These are phyloP conservation scores for Guillardia theta DNA, from an alignment of 78 protist genomes.

Conservation along the genomic window DNA sequence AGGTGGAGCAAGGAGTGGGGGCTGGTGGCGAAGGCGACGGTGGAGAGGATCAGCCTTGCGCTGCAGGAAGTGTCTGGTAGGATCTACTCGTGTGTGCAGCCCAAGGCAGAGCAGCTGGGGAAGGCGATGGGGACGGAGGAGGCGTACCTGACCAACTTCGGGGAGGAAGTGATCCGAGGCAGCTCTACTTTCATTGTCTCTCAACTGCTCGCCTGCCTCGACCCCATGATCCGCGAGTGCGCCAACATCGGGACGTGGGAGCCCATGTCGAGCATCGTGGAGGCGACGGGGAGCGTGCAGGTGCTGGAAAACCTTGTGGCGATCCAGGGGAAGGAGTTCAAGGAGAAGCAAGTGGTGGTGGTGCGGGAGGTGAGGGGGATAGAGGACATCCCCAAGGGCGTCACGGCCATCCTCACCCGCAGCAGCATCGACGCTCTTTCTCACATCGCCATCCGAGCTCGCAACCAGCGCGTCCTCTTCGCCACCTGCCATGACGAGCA, in stretches of 20 bases:
- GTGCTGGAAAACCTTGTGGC: not conserved
- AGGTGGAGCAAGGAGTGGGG: not conserved
- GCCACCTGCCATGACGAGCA: not conserved
- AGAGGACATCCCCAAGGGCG: slow-evolving; percentile 18
- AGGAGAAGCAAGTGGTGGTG: not conserved
- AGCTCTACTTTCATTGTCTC: not conserved
- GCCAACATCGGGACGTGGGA: not conserved
- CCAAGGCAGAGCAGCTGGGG: not conserved
- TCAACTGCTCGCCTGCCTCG: not conserved
- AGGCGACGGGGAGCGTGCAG: not conserved
- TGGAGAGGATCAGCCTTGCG: not conserved
- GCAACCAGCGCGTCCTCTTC: not conserved
- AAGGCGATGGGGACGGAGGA: not conserved
- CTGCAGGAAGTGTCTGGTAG: not conserved
- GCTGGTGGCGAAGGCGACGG: not conserved
- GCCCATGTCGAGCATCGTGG: not conserved
- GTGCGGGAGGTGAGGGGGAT: not conserved
- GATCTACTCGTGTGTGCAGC: not conserved
- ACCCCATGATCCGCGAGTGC: not conserved
- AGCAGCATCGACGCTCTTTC: not conserved
- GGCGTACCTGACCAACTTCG: slow-evolving; percentile 35
- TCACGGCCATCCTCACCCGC: not conserved
- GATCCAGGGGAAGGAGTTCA: not conserved
- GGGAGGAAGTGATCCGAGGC: not conserved
- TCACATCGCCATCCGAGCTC: slow-evolving; percentile 26